Evolutionary conservation across 2,329 filamentous ascomycete species (phyloP).

Genomic region (Alternaria rosae): DNA sequence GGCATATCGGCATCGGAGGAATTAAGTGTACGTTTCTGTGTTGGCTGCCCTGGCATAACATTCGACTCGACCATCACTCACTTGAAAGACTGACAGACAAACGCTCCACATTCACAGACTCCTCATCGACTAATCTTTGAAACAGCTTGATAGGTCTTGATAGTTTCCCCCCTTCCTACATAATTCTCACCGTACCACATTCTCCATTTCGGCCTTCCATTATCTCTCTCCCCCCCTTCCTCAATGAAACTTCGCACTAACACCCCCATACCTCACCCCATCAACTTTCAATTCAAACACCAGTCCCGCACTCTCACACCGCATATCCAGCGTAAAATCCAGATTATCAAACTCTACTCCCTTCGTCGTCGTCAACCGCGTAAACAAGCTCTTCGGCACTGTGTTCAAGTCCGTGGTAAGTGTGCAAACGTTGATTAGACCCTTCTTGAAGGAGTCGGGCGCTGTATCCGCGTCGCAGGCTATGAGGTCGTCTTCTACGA

Average conservation of each 20-base stretch:
- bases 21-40: background rate
- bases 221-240: background rate
- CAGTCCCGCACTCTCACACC: conserved; percentile 77
- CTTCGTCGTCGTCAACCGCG: conserved; percentile 76
- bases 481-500: conserved; percentile 82
- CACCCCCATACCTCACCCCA: conserved; percentile 76
- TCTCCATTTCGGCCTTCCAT: background rate
- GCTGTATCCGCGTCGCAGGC: conserved; percentile 75
- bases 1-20: background rate
- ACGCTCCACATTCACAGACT: background rate
- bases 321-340: conserved; percentile 84
- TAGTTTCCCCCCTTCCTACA: background rate
- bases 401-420: conserved; percentile 80
- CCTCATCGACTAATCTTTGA: background rate
- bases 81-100: background rate
- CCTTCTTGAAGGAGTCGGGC: conserved; percentile 59
- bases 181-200: background rate
- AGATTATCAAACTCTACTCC: conserved; percentile 84
- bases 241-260: conserved; percentile 80
- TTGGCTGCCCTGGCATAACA: background rate
- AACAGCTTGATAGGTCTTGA: background rate
- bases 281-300: conserved; percentile 82
- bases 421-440: conserved; percentile 76
- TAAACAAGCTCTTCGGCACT: conserved; percentile 77
- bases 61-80: background rate